Percentiles rank a stretch among this genome's conserved stretches.
These are phyloP conservation scores for Magnaporthiopsis poae DNA, from an alignment of 2,329 filamentous ascomycete genomes.

Conservation along the genomic window DNA sequence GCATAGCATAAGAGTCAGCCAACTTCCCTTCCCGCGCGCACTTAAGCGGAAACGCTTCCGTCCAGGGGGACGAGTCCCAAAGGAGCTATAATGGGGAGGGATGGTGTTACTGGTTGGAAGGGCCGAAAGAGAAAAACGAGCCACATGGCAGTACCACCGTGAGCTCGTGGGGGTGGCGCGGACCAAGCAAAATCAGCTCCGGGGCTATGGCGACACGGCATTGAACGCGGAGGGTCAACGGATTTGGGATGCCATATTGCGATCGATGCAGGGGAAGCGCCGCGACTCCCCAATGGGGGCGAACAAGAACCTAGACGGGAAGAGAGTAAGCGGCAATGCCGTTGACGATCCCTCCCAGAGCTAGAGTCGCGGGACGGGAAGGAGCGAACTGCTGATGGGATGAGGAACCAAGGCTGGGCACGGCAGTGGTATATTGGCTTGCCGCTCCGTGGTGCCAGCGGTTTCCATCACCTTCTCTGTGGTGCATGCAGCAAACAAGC, in stretches of 20 bases:
- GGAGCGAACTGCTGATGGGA: neutral
- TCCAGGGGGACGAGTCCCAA: neutral
- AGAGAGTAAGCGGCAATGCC: too few relatives aligned
- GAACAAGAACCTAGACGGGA: neutral
- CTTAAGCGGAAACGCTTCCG: neutral
- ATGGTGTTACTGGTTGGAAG: too few relatives aligned
- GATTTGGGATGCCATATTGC: neutral
- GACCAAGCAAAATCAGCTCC: neutral
- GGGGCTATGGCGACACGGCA: too few relatives aligned
- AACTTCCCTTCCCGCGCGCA: neutral
- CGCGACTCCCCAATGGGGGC: too few relatives aligned
- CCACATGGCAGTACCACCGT: neutral
- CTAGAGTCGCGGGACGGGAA: neutral
- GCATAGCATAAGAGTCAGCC: too few relatives aligned
- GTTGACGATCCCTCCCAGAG: neutral
- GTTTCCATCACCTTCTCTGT: neutral
- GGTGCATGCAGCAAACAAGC: neutral
- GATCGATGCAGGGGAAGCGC: neutral
- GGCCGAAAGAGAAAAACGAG: neutral
- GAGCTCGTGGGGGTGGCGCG: neutral
- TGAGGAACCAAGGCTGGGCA: neutral
- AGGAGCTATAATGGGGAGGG: neutral
- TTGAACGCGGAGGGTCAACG: neutral
- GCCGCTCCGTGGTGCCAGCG: too few relatives aligned
- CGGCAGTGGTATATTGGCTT: neutral